Conservation (phyloP, 208 protist genomes). For the Crithidia sp. region DNA sequence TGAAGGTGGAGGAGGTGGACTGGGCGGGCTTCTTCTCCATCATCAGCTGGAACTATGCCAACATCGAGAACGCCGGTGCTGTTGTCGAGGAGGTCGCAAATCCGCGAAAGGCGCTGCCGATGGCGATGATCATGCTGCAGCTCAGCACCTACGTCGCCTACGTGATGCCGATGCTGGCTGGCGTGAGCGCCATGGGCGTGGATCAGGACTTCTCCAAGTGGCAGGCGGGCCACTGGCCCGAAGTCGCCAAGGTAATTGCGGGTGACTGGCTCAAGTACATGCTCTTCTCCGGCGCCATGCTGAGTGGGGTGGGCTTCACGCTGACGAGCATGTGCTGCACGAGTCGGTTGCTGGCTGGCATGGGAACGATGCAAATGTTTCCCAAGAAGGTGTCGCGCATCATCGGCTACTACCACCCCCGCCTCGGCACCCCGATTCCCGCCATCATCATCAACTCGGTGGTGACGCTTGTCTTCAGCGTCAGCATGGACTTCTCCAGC, state of each 20-base stretch:
- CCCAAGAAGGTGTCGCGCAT: constrained; percentile 75
- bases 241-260: constrained; percentile 59
- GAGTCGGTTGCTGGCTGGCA: constrained; percentile 77
- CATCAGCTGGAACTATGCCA: constrained; percentile 90
- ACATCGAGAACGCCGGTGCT: constrained; percentile 86
- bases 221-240: constrained; percentile 80
- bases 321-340: constrained; percentile 88
- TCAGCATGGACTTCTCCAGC: constrained; percentile 70
- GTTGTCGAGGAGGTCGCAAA: constrained; percentile 82
- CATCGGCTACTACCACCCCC: constrained; percentile 86
- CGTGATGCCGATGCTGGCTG: constrained; percentile 79
- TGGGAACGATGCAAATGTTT: constrained; percentile 90
- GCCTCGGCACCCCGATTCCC: constrained; percentile 78
- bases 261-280: constrained; percentile 82
- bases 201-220: constrained; percentile 70
- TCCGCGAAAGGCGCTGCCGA: constrained; percentile 53
- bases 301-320: constrained; percentile 81
- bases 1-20: constrained; percentile 54
- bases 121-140: constrained; percentile 74
- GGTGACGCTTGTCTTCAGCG: constrained; percentile 67
- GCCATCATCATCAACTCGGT: constrained; percentile 76
- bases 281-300: constrained; percentile 72
- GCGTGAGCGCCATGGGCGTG: constrained; percentile 74
- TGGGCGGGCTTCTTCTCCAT: constrained; percentile 84
- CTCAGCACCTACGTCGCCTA: constrained; percentile 80